Evolutionary conservation across 2,329 filamentous ascomycete genomes (phyloP).

Genomic region (Fusarium azukiicola): DNA sequence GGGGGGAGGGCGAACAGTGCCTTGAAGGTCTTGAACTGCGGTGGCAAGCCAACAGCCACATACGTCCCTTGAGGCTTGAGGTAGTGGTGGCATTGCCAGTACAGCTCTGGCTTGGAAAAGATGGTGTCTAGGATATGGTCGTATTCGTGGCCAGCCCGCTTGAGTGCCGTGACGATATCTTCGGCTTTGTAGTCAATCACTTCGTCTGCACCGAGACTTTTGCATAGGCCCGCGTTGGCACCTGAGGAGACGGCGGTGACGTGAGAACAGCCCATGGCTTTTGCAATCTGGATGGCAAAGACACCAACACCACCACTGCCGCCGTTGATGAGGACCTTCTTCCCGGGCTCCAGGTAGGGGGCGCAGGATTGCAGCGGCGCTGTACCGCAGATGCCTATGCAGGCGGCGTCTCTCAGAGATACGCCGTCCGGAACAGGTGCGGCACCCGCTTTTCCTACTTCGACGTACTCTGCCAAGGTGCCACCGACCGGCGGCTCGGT

Average conservation of each 20-base stretch:
- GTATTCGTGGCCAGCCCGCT: not conserved
- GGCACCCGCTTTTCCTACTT: conserved; percentile 30
- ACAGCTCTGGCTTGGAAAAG: conserved; percentile 34
- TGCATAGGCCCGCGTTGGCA: conserved; percentile 30
- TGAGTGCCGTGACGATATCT: not conserved
- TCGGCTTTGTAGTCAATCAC: conserved; percentile 36
- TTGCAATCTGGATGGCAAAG: conserved; percentile 45
- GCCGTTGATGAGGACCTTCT: conserved; percentile 39
- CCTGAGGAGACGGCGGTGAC: conserved; percentile 35
- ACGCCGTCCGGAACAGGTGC: conserved; percentile 15
- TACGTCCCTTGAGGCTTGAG: conserved; percentile 32
- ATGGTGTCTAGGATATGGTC: conserved; percentile 39
- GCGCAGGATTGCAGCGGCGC: conserved; percentile 33
- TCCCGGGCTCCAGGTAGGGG: conserved; percentile 2
- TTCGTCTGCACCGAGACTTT: conserved; percentile 28
- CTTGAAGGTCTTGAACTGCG: conserved; percentile 22
- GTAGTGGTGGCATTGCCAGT: conserved; percentile 43
- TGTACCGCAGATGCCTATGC: conserved; percentile 40
- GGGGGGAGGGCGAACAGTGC: conserved; percentile 18
- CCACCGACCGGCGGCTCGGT: conserved; percentile 35
- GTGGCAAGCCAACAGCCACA: conserved; percentile 37
- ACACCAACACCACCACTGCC: conserved; percentile 44
- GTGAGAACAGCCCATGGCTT: conserved; percentile 31
- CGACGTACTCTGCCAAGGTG: conserved; percentile 43
- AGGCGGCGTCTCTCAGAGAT: conserved; percentile 34